phyloP scores from a whole-genome alignment of 2,329 filamentous ascomycete genomes.

The Trichophyton schoenleinii region DNA sequence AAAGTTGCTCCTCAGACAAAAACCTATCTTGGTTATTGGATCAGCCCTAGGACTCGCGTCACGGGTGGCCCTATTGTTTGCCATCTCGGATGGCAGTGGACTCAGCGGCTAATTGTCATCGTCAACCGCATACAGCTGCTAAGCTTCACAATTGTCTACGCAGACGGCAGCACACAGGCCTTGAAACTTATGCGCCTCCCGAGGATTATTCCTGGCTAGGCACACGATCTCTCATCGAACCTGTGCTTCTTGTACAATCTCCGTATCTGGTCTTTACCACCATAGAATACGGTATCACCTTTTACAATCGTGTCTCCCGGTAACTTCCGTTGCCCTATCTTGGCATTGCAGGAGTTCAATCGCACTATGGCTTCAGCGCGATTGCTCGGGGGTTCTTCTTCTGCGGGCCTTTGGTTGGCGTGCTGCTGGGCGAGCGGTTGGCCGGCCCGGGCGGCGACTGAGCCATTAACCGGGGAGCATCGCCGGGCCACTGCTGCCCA shows the following conservation, averaged over 20 bases:
- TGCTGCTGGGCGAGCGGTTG: constrained; percentile 16
- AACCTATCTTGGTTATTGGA: background rate
- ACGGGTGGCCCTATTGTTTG: background rate
- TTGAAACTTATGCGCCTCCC: background rate
- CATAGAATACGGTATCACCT: background rate
- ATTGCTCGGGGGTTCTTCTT: constrained; percentile 18
- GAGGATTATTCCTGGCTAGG: background rate
- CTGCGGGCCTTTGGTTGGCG: constrained; percentile 17
- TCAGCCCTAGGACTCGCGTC: background rate
- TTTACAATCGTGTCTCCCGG: background rate
- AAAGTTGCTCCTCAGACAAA: background rate
- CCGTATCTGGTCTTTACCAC: background rate
- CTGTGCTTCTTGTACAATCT: background rate
- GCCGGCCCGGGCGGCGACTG: constrained; percentile 15
- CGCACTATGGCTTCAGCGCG: constrained; percentile 16
- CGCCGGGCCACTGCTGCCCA: background rate
- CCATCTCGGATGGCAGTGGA: background rate
- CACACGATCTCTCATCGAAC: background rate
- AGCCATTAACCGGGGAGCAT: constrained; percentile 6
- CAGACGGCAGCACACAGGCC: background rate
- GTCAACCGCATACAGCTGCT: background rate
- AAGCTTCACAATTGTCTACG: background rate
- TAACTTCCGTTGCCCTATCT: background rate
- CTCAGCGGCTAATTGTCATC: background rate
- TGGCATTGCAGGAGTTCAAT: constrained; percentile 7